Evolutionary conservation across 1,284 basidiomycete species (phyloP).

Genomic region (Agaricales sp.): DNA sequence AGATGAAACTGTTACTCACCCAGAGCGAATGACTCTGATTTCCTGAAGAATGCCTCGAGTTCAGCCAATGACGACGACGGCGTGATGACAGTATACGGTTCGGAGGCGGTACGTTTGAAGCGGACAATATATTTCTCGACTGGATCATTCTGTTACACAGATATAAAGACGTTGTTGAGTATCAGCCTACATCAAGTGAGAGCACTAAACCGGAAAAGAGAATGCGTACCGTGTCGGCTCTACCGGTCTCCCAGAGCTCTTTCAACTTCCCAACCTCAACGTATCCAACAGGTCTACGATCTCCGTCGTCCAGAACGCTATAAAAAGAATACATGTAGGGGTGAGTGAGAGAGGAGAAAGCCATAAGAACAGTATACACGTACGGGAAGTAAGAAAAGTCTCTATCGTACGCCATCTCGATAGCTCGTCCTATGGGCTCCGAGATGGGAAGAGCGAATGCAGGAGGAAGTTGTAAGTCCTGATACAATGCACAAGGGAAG

Average conservation of each 20-base stretch:
- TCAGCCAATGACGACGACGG: slow-evolving; percentile 69
- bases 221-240: slow-evolving; percentile 55
- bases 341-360: too few species aligned
- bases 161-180: not conserved
- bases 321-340: slow-evolving; percentile 5
- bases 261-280: slow-evolving; percentile 70
- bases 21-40: slow-evolving; percentile 63
- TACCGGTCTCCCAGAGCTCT: slow-evolving; percentile 63
- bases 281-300: slow-evolving; percentile 72
- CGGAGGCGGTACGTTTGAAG: slow-evolving; percentile 58
- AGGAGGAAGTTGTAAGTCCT: slow-evolving; percentile 85
- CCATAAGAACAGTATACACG: slow-evolving; percentile 7
- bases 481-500: slow-evolving; percentile 8
- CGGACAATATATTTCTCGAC: slow-evolving; percentile 63
- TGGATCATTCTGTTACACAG: slow-evolving; percentile 46
- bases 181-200: slow-evolving; percentile 4
- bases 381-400: slow-evolving; percentile 90
- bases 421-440: slow-evolving; percentile 63
- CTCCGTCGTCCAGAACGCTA: slow-evolving; percentile 69
- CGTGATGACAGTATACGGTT: slow-evolving; percentile 73
- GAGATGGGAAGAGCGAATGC: slow-evolving; percentile 73
- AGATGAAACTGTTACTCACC: too few species aligned
- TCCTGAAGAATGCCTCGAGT: slow-evolving; percentile 62
- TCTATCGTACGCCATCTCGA: slow-evolving; percentile 81
- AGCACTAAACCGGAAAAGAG: slow-evolving; percentile 2